Evolutionary conservation across 2,329 filamentous ascomycete species (phyloP), one percentile per base, ranked within the genome.

Genomic region (Parascedosporium putredinis): DNA sequence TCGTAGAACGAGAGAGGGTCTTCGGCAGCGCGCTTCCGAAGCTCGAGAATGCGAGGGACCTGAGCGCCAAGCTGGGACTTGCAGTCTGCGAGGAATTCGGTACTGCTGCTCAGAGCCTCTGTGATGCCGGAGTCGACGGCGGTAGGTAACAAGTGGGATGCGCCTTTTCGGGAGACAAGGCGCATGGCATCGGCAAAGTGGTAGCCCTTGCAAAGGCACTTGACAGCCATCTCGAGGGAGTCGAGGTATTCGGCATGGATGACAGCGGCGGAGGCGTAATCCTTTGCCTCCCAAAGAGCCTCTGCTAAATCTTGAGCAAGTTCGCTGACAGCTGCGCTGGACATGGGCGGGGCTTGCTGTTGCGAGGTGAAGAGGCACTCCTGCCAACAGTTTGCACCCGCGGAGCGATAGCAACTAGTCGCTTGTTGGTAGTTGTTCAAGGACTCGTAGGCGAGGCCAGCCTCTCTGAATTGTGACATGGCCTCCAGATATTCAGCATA

Each of bases 21-120:
- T 55, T 87, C 81, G 34, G 78, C 76, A 49, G 94, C 94, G 61
- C 88, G 90, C 49, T 74, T 71, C 1, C 91, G 82, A 23, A 98
- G 76, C 62, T 96, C 91, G 5, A 75, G 73, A 54, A 98, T 81
- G 16, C 93, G 84, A 0, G 91, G 89, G 0, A 95, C 80, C 62
- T 98, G 93, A 0, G 88, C 86, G 44, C 74, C 73, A 3, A 97
- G 75, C 64, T 98, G 93, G 0, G 74, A 74, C 63, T 88, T 88
- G 77, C 91, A 97, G 64, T 98, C 93, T 1, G 93, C 88, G 9
- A 98, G 79, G 52, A 97, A 82, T 62, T 97, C 93, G 1, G 89
- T 95, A 59, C 84, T 90, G 49, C 79, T 81, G 20, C 85, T 84
- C 51, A 93, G 82, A 2, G 86, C 82, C 51, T 97, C 91, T 3